Base-by-base conservation (phyloP, 345 rosid genomes). In the Geranium rotundifolium region DNA sequence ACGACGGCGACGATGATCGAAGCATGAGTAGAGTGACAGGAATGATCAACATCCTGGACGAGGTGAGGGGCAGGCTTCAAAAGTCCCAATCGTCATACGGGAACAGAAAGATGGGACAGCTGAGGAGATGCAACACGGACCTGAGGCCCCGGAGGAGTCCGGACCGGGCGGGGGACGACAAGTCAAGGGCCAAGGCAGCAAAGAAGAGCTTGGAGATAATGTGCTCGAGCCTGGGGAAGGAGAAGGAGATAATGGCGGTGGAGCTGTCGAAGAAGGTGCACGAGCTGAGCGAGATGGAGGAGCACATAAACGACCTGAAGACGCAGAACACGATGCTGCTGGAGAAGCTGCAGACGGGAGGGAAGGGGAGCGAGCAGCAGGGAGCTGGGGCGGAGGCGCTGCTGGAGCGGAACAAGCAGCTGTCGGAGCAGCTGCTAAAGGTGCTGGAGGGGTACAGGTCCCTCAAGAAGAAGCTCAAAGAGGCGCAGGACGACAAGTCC, bases 221-320 rank as follows among this genome's bases (percentile, higher is more conserved):
- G 86, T 85, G 95, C 65, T 81, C 87, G 8, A 82, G 97, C 84
- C 71, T 90, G 71, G 97, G 97, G 20, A 82, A 84, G 54, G 97
- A 90, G 74, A 90, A 82, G 79, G 88, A 80, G 55, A 84, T 87
- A n/a, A 90, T 90, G 85, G 86, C 90, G 0, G n/a, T 56, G 0
- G 95, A 87, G 71, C 82, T 90, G 50, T 74, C 90, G 0, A 81
- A 70, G 39, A 87, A 80, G 76, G 92, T 84, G 61, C 80, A 78
- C 7, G 89, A 87, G 62, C n/a, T 81, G 68, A 75, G 34, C 0
- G 95, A 57, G 59, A 72, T 76, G 82, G 95, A 90, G 66, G 95
- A 90, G 68, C 82, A 78, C 60, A 65, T 87, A 46, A 70, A 71
- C 52, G 92, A 82, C 55, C 78, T 87, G 17, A 80, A 73, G 66